Percentiles rank a stretch among this genome's conserved stretches.
Evolutionary conservation across 2,329 filamentous ascomycete species (phyloP).

Genomic region (Stachybotrys chlorohalonatus): DNA sequence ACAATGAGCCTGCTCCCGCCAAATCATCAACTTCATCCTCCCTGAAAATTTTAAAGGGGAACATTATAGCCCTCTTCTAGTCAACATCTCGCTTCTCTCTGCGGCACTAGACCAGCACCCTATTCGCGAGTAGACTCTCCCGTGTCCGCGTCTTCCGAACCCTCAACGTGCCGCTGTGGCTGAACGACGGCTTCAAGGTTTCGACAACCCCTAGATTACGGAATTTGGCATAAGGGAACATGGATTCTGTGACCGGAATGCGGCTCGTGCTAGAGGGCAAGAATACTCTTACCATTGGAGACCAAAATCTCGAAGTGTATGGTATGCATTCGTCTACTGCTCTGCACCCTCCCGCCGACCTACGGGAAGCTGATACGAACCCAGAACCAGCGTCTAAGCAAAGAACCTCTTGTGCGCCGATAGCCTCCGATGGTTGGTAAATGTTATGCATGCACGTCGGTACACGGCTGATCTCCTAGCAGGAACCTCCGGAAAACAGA

Average conservation of each 20-base stretch:
- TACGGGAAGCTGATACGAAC: not conserved
- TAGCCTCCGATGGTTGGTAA: not conserved
- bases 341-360: not conserved
- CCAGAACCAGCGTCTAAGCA: not conserved
- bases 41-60: no score
- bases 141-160: no score
- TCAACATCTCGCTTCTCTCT: no score
- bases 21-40: no score
- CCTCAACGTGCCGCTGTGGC: no score
- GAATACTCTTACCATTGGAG: slow-evolving; percentile 21
- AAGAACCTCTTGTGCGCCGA: not conserved
- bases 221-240: not conserved
- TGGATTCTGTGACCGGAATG: slow-evolving; percentile 15
- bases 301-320: slow-evolving; percentile 19
- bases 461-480: not conserved
- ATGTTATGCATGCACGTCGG: not conserved
- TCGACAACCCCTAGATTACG: no score
- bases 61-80: no score
- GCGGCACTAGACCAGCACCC: no score
- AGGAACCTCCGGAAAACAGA: slow-evolving; percentile 16
- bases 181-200: no score
- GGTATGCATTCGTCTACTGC: slow-evolving; percentile 16
- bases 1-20: no score
- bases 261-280: slow-evolving; percentile 19
- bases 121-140: no score